These are phyloP conservation scores for Diaporthe destruens DNA, from an alignment of 2,329 filamentous ascomycete genomes.

Conservation along the genomic window DNA sequence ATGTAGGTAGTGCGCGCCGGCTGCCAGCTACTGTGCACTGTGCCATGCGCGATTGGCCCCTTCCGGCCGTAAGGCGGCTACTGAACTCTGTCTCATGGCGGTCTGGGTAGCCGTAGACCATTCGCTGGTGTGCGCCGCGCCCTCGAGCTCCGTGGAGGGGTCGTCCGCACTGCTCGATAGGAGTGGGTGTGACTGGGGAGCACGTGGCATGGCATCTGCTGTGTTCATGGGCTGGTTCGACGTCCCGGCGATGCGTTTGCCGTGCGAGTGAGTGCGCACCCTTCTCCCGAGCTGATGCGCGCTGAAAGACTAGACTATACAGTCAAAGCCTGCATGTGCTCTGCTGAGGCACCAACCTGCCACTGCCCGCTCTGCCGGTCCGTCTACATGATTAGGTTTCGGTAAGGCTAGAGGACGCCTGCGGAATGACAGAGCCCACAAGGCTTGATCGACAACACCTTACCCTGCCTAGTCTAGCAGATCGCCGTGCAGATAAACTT, in stretches of 20 bases:
- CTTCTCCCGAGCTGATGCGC: not conserved
- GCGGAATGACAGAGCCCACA: conserved; percentile 24
- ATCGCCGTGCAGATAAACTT: conserved; percentile 36
- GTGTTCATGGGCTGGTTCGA: not conserved
- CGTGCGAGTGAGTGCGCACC: not conserved
- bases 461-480: conserved; percentile 28
- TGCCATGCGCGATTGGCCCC: conserved; percentile 21
- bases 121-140: conserved; percentile 27
- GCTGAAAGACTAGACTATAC: not conserved
- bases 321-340: not conserved
- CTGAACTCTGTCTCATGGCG: conserved; percentile 29
- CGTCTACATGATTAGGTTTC: conserved; percentile 1
- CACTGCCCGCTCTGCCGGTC: not conserved
- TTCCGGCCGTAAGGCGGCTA: not conserved
- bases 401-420: conserved; percentile 17
- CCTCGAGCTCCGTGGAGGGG: not conserved
- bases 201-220: conserved; percentile 27
- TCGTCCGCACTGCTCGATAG: not conserved
- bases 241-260: not conserved
- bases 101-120: conserved; percentile 2
- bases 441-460: conserved; percentile 34
- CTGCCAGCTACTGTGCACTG: conserved; percentile 8
- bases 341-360: not conserved
- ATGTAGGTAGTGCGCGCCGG: not conserved
- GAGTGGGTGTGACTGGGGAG: conserved; percentile 25